A percentile compares a stretch with the other conserved stretches of the same genome.
Evolutionary conservation across 345 rosid genomes (phyloP).

Genomic region (Eucalyptus rudis): DNA sequence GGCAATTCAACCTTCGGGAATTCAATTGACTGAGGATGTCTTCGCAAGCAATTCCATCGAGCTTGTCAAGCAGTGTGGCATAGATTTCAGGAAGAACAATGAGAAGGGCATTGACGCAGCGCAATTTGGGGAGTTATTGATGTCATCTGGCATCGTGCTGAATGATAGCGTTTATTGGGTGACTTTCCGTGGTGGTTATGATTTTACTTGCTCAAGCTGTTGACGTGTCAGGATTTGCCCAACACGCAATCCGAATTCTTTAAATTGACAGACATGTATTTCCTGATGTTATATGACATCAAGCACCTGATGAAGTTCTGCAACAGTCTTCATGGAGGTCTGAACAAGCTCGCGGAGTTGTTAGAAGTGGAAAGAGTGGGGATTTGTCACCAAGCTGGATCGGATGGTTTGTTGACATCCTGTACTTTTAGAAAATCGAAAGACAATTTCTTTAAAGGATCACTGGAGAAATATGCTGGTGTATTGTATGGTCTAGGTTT

Average conservation of each 20-base stretch:
- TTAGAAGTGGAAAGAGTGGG: conserved; percentile 77
- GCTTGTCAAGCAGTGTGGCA: conserved; percentile 59
- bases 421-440: conserved; percentile 74
- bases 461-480: conserved; percentile 63
- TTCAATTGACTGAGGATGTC: conserved; percentile 46
- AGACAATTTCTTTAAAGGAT: conserved; percentile 64
- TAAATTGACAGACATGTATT: conserved; percentile 42
- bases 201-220: conserved; percentile 72
- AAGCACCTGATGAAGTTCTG: conserved; percentile 84
- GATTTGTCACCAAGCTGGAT: conserved; percentile 79
- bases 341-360: conserved; percentile 73
- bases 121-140: conserved; percentile 58
- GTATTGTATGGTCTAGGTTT: conserved; percentile 87
- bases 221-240: conserved; percentile 56
- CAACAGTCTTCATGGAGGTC: conserved; percentile 74
- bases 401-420: conserved; percentile 77
- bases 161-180: conserved; percentile 67
- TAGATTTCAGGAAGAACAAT: conserved; percentile 43
- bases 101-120: conserved; percentile 50
- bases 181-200: conserved; percentile 78
- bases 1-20: conserved; percentile 78
- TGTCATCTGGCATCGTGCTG: conserved; percentile 78
- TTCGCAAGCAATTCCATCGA: conserved; percentile 60
- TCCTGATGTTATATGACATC: conserved; percentile 61
- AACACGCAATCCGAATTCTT: conserved; percentile 47